Conservation (phyloP, 176 grass and related monocot genomes). For the Avena sativa region DNA sequence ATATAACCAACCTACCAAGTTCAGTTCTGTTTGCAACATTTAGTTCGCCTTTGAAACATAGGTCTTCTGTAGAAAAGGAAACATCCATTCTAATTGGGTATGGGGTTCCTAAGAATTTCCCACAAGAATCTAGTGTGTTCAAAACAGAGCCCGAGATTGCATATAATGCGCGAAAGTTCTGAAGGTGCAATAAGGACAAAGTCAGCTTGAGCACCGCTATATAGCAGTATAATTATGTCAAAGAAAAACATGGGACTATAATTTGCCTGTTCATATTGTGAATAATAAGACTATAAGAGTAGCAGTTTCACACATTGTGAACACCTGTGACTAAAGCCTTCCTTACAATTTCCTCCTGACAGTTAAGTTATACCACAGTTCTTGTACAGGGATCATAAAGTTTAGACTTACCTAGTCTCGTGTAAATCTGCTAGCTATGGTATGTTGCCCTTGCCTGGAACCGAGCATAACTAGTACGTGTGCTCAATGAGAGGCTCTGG, state of each 20-base stretch:
- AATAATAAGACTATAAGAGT: not conserved
- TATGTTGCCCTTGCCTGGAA: not conserved
- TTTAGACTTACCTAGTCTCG: not conserved
- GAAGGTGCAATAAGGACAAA: not conserved
- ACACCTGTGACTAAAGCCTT: not conserved
- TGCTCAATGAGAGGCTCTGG: not conserved
- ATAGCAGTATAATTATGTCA: conserved; percentile 1
- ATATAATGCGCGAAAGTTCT: not conserved
- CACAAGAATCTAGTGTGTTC: not conserved
- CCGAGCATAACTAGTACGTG: not conserved
- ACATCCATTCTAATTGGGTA: not conserved
- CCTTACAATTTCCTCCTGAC: not conserved
- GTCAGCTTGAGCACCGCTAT: not conserved
- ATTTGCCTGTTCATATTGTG: conserved; percentile 14
- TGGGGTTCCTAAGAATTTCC: not conserved
- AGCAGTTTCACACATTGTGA: not conserved
- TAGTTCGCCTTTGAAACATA: not conserved
- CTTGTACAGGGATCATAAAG: not conserved
- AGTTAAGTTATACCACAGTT: not conserved
- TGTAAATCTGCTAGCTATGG: conserved; percentile 15
- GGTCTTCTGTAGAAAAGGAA: not conserved
- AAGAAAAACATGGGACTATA: not conserved
- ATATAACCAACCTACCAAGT: not conserved
- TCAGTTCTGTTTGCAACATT: not conserved
- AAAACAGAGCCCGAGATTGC: not conserved